phyloP scores from a whole-genome alignment of 2,329 filamentous ascomycete species.

The Fragosphaeria purpurea region DNA sequence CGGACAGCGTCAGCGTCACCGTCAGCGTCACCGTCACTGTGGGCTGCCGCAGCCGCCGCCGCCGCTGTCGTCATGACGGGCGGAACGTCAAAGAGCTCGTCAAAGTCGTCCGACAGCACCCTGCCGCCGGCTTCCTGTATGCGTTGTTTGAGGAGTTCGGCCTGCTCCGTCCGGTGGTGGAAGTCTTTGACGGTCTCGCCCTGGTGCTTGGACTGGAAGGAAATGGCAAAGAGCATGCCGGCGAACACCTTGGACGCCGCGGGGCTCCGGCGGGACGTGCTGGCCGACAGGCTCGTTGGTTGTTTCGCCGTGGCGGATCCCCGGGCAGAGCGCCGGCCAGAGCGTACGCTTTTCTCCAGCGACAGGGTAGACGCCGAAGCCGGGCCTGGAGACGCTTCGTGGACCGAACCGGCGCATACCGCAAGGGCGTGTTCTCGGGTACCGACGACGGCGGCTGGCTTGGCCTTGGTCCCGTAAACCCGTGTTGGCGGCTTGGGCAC shows the following conservation, averaged over 20 bases:
- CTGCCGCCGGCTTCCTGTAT: conserved; percentile 64
- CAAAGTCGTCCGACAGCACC: conserved; percentile 66
- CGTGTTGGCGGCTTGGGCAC: conserved; percentile 14
- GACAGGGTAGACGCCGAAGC: conserved; percentile 22
- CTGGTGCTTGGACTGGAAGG: conserved; percentile 46
- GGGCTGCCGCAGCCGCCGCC: conserved; percentile 14
- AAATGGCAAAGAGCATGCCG: conserved; percentile 81
- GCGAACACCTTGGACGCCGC: conserved; percentile 45
- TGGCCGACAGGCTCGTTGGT: conserved; percentile 2
- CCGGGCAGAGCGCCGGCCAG: conserved; percentile 12
- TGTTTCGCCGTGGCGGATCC: background rate
- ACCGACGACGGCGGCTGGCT: background rate
- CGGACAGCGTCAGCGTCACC: too few relatives aligned
- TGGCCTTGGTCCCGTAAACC: conserved; percentile 3
- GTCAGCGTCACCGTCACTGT: too few relatives aligned
- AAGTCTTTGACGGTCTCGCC: conserved; percentile 44
- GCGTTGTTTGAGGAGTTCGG: conserved; percentile 41
- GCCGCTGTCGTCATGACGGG: conserved; percentile 20
- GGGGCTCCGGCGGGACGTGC: conserved; percentile 3
- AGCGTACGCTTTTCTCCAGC: conserved; percentile 27
- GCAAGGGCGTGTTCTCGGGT: conserved; percentile 17
- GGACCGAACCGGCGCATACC: conserved; percentile 28
- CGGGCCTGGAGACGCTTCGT: conserved; percentile 36
- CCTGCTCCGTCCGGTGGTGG: conserved; percentile 27
- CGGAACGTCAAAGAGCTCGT: conserved; percentile 59